These are phyloP conservation scores for Craterostigma plantagineum DNA, from an alignment of 257 asterid genomes.

Conservation along the genomic window DNA sequence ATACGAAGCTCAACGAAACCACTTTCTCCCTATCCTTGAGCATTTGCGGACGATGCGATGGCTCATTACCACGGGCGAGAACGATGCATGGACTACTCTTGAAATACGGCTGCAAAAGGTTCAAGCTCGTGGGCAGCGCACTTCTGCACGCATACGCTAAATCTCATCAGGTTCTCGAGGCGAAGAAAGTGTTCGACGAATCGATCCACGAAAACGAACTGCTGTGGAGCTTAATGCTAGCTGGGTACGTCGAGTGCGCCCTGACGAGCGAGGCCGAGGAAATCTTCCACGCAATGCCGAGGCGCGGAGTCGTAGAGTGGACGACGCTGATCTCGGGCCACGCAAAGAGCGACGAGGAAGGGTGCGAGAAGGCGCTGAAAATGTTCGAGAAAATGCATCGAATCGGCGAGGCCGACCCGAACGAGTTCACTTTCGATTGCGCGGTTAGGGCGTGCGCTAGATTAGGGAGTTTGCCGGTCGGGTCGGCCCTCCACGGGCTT, in stretches of 20 bases:
- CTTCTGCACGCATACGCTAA: slow-evolving; percentile 31
- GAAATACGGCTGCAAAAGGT: slow-evolving; percentile 32
- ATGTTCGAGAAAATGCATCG: slow-evolving; percentile 39
- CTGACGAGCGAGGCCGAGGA: slow-evolving; percentile 33
- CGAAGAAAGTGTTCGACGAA: slow-evolving; percentile 39
- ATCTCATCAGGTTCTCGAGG: slow-evolving; percentile 25
- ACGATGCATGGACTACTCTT: slow-evolving; percentile 44
- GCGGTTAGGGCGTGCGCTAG: slow-evolving; percentile 46
- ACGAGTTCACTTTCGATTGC: slow-evolving; percentile 70
- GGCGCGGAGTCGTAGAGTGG: slow-evolving; percentile 61
- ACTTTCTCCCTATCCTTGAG: slow-evolving; percentile 32
- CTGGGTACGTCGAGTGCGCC: slow-evolving; percentile 41
- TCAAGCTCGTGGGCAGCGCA: slow-evolving; percentile 44
- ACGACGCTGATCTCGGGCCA: slow-evolving; percentile 62
- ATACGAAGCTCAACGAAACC: slow-evolving; percentile 33
- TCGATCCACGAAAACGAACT: slow-evolving; percentile 28
- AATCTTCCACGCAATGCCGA: slow-evolving; percentile 41
- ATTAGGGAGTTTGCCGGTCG: slow-evolving; percentile 20
- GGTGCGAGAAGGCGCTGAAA: slow-evolving; percentile 39
- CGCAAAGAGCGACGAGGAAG: slow-evolving; percentile 33
- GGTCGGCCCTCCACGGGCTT: slow-evolving; percentile 46
- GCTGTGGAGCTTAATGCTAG: slow-evolving; percentile 64
- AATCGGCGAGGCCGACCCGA: slow-evolving; percentile 31
- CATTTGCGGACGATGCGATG: slow-evolving; percentile 41
- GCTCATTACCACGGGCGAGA: slow-evolving; percentile 23